phyloP scores from a whole-genome alignment of 1,284 basidiomycete species.

The Fomitopsis schrenkii region DNA sequence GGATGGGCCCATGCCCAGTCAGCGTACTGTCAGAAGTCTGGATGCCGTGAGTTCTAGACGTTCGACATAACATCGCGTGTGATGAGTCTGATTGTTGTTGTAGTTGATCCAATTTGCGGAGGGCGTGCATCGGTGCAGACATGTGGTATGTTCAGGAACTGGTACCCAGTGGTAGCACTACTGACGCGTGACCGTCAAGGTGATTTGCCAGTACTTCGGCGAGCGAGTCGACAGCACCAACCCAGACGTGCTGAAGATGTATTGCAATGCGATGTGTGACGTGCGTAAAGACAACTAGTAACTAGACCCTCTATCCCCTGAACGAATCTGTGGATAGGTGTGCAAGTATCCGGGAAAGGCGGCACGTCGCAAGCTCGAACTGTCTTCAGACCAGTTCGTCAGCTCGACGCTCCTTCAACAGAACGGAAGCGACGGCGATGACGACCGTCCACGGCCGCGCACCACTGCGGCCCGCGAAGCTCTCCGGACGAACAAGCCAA shows the following conservation, averaged over 20 bases:
- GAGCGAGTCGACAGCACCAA: conserved; percentile 61
- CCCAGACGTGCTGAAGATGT: conserved; percentile 39
- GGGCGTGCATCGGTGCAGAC: conserved; percentile 59
- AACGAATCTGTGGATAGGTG: conserved; percentile 38
- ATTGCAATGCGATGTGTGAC: conserved; percentile 84
- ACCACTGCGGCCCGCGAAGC: not conserved
- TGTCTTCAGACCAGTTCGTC: conserved; percentile 46
- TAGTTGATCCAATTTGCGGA: conserved; percentile 72
- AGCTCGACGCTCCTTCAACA: conserved; percentile 20
- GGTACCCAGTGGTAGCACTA: not conserved
- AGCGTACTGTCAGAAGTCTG: conserved; percentile 63
- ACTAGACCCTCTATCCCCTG: not conserved
- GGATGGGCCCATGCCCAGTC: conserved; percentile 58
- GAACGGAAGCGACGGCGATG: conserved; percentile 20
- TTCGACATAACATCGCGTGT: not conserved
- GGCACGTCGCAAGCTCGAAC: conserved; percentile 38
- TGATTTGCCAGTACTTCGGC: conserved; percentile 82
- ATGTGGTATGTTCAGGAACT: conserved; percentile 50
- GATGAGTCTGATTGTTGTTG: not conserved
- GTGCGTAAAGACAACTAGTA: conserved; percentile 36
- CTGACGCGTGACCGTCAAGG: conserved; percentile 32
- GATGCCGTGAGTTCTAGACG: conserved; percentile 42
- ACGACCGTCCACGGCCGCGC: conserved; percentile 17
- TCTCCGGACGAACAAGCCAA: not conserved
- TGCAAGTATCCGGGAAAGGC: conserved; percentile 74